These are phyloP conservation scores for Paramecium sonneborni DNA, from an alignment of 73 alveolate genomes.

Conservation along the genomic window DNA sequence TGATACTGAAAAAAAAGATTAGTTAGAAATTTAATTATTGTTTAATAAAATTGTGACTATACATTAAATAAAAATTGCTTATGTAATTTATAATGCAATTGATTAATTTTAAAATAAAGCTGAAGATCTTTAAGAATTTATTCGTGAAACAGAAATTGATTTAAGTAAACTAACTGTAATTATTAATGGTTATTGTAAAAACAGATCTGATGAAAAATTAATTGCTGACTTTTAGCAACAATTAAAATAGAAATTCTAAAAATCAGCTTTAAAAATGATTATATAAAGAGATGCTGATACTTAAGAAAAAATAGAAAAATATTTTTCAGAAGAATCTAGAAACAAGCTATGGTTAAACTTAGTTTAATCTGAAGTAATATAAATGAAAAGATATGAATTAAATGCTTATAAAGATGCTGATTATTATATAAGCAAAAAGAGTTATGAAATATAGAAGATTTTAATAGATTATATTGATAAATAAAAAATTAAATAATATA, in stretches of 20 bases:
- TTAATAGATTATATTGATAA: not conserved
- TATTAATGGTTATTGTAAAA: not conserved
- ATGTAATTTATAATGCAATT: not conserved
- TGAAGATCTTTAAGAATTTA: not conserved
- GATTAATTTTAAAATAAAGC: not conserved
- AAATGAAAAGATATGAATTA: not conserved
- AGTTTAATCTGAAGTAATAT: not conserved
- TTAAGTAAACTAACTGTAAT: not conserved
- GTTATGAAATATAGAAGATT: not conserved
- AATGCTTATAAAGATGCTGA: not conserved
- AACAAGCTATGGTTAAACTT: not conserved
- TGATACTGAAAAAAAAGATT: not conserved
- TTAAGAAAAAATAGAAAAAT: not conserved
- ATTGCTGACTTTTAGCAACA: not conserved
- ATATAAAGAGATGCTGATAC: not conserved
- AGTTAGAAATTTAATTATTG: not conserved
- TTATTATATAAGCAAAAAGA: not conserved
- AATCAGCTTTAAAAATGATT: not conserved
- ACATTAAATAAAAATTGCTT: not conserved
- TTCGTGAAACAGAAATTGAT: not conserved
- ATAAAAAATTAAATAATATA: not conserved
- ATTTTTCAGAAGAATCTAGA: not conserved
- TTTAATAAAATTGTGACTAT: not conserved
- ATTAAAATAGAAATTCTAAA: not conserved
- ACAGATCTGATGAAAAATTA: not conserved